Evolutionary conservation across 176 grass and related monocot genomes (phyloP).

Genomic region (Poa annua): DNA sequence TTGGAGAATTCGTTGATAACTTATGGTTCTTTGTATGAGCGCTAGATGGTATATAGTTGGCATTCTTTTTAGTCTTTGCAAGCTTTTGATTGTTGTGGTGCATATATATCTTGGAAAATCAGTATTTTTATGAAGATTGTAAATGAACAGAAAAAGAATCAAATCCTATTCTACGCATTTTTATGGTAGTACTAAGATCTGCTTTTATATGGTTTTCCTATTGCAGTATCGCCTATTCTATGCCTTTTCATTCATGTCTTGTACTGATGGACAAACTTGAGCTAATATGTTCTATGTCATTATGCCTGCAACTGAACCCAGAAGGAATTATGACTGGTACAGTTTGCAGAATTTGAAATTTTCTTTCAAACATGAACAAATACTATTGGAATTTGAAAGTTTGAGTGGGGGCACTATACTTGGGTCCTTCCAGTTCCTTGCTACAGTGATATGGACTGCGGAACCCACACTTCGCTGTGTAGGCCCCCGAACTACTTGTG

Average conservation of each 20-base stretch:
- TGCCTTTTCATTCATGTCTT: not conserved
- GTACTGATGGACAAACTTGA: not conserved
- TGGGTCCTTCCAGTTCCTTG: not conserved
- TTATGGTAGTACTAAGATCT: not conserved
- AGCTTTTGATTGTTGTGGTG: conserved; percentile 20
- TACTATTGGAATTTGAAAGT: too few species aligned
- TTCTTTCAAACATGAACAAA: too few species aligned
- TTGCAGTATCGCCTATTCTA: not conserved
- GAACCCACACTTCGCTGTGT: not conserved
- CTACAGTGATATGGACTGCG: not conserved
- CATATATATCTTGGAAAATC: not conserved
- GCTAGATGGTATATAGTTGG: conserved; percentile 44
- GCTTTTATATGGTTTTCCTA: not conserved
- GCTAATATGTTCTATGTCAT: not conserved
- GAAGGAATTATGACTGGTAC: too few species aligned
- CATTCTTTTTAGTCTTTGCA: not conserved
- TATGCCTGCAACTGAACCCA: not conserved
- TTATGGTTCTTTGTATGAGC: conserved; percentile 17
- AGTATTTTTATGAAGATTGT: conserved; percentile 36
- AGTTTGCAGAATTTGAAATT: too few species aligned
- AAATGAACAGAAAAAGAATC: not conserved
- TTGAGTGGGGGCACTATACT: too few species aligned
- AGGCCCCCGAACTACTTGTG: not conserved
- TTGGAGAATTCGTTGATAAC: conserved; percentile 36
- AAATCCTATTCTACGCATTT: not conserved